These are phyloP conservation scores for Alternaria hordeiaustralica DNA, from an alignment of 2,329 filamentous ascomycete genomes.

Conservation along the genomic window DNA sequence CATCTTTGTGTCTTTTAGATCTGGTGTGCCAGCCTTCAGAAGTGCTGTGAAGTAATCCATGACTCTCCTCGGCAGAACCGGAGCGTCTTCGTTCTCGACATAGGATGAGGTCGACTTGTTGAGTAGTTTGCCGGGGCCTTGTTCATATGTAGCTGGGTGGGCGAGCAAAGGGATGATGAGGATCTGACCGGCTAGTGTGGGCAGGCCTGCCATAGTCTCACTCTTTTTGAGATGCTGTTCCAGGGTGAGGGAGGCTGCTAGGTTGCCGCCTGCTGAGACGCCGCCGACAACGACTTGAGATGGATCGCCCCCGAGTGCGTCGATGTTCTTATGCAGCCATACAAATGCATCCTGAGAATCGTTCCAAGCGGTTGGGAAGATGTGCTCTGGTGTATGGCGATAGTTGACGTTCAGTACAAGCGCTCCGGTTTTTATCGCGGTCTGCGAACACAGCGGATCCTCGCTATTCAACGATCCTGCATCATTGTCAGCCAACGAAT, in stretches of 20 bases:
- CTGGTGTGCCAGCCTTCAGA: slow-evolving; percentile 24
- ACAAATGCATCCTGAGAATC: slow-evolving; percentile 62
- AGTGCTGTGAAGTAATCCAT: slow-evolving; percentile 43
- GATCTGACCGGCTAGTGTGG: slow-evolving; percentile 56
- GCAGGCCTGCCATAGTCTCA: slow-evolving; percentile 31
- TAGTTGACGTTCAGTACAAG: slow-evolving; percentile 65
- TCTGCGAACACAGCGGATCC: slow-evolving; percentile 59
- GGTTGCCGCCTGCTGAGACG: slow-evolving; percentile 59
- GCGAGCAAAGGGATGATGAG: slow-evolving; percentile 51
- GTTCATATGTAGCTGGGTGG: slow-evolving; percentile 41
- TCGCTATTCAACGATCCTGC: slow-evolving; percentile 55
- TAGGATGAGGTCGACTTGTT: slow-evolving; percentile 55
- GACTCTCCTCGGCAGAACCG: slow-evolving; percentile 52
- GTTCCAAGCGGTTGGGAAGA: slow-evolving; percentile 60
- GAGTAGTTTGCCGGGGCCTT: slow-evolving; percentile 48
- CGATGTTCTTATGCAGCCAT: slow-evolving; percentile 59
- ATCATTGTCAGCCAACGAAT: rapidly evolving
- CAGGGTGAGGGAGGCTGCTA: slow-evolving; percentile 54
- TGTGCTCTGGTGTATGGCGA: slow-evolving; percentile 63
- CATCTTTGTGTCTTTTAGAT: slow-evolving; percentile 41
- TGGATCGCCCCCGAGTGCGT: slow-evolving; percentile 49
- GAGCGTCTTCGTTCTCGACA: slow-evolving; percentile 55
- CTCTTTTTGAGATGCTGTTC: slow-evolving; percentile 54
- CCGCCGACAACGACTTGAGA: slow-evolving; percentile 58
- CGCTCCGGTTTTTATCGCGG: slow-evolving; percentile 53